Conservation (phyloP, 2,329 filamentous ascomycete species). For the Exophiala viscosa region DNA sequence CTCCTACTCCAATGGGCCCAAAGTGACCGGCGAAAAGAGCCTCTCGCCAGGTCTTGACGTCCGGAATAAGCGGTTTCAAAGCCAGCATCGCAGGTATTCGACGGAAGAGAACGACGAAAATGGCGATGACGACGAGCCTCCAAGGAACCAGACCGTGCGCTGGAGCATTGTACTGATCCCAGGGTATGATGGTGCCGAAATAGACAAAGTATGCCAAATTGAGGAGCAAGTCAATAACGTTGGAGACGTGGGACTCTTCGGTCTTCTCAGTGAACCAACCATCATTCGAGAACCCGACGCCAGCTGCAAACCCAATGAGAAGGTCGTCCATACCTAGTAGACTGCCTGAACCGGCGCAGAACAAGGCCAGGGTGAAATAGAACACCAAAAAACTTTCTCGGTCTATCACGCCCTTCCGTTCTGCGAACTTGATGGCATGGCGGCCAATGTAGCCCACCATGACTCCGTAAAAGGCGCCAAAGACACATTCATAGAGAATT, state of each 20-base stretch:
- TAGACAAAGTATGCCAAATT: constrained; percentile 99
- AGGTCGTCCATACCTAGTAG: constrained; percentile 89
- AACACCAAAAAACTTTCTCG: constrained; percentile 97
- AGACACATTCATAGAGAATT: constrained; percentile 91
- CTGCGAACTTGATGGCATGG: constrained; percentile 83
- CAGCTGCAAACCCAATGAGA: constrained; percentile 87
- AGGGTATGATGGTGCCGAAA: constrained; percentile 94
- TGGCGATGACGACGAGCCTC: constrained; percentile 87
- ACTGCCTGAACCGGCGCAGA: constrained; percentile 90
- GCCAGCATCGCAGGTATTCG: constrained; percentile 91
- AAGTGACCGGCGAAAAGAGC: constrained; percentile 96
- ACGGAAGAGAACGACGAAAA: constrained; percentile 92
- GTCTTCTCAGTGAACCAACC: constrained; percentile 99
- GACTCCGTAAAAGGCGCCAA: constrained; percentile 86
- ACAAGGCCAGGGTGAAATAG: constrained; percentile 94
- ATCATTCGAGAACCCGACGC: constrained; percentile 98
- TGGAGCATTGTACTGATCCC: constrained; percentile 80
- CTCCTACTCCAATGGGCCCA: constrained; percentile 93
- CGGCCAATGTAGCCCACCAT: constrained; percentile 82
- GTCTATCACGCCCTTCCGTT: constrained; percentile 81
- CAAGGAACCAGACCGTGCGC: constrained; percentile 75
- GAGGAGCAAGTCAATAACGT: constrained; percentile 95
- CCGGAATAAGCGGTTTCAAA: constrained; percentile 88
- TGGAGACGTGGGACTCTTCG: constrained; percentile 96
- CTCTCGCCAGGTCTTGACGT: constrained; percentile 97